Evolutionary conservation across 169 alveolate species (phyloP).

Genomic region (Cryptosporidium xiaoi): DNA sequence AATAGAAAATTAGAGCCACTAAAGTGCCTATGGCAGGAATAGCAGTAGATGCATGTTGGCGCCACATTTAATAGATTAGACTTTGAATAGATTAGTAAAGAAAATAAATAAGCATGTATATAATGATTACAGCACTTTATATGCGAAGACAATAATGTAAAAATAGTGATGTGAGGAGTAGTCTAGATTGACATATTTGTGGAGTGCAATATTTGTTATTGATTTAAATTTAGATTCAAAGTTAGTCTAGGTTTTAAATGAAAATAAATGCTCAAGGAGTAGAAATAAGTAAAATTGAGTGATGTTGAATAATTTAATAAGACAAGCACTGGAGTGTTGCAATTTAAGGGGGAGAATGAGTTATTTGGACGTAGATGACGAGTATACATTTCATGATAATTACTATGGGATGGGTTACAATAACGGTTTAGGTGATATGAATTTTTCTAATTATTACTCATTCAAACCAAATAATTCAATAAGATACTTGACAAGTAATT

Average conservation of each 20-base stretch:
- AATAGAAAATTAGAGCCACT: background rate
- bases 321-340: background rate
- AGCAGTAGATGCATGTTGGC: slow-evolving; percentile 51
- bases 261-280: too few relatives aligned
- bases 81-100: background rate
- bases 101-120: too few relatives aligned
- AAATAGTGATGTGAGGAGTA: too few relatives aligned
- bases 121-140: too few relatives aligned
- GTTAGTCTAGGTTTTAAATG: too few relatives aligned
- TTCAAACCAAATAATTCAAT: slow-evolving; percentile 60
- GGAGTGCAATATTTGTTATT: too few relatives aligned
- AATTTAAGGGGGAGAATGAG: background rate
- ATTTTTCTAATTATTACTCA: slow-evolving; percentile 10
- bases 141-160: too few relatives aligned
- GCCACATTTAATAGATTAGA: slow-evolving; percentile 14
- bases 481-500: slow-evolving; percentile 31
- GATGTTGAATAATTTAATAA: background rate
- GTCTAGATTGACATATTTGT: too few relatives aligned
- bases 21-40: slow-evolving; percentile 23
- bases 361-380: background rate
- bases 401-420: background rate
- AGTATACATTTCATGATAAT: background rate
- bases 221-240: too few relatives aligned
- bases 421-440: background rate
- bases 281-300: background rate